Base-by-base conservation (phyloP, 2,329 filamentous ascomycete species). In the Scedosporium apiospermum region DNA sequence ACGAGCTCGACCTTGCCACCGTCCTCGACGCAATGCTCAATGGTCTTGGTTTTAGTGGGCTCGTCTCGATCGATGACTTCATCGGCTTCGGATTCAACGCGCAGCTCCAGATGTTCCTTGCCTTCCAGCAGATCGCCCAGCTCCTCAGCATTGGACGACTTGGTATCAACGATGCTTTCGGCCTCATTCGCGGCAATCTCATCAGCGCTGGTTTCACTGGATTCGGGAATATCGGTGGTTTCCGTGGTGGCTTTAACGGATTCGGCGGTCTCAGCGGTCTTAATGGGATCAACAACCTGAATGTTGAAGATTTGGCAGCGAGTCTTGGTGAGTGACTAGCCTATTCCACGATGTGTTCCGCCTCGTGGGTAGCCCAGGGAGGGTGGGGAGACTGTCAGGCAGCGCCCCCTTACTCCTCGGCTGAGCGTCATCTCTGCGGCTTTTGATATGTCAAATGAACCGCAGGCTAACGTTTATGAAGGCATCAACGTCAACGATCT, bases 51-150 rank as follows among this genome's bases (percentile, higher is more conserved):
- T 66, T 72, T 59, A 65, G 66, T 49, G 63, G 65, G 30, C 63
- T 71, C 59, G 63, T 72, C 63, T 65, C 67, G 63, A 62, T 69
- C 58, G 67, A 68, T 66, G 63, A 65, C 63, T 60, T 72, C 58
- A 64, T 65, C 64, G 62, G 65, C 64, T 68, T 73, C 58, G 68
- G 72, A 63, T 64, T 71, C 49, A 67, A 68, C 67, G 64, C 67
- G 60, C 64, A 68, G 62, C 63, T 68, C n/a, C 49, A 64, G 58
- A 62, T 66, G 62, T 60, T 68, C 60, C 60, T 63, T 7, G 64
- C 65, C 53, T 63, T 68, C 38, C 66, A 68, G 63, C 63, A 68
- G 58, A 27, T 68, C 23, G 61, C 66, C 2, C 61, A 60, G 16
- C 65, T 68, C 7, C 63, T 68, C 44, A 63, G 65, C 61, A 61